Conservation (phyloP, 495 filamentous ascomycete species). For the Chaetomidium leptoderma region DNA sequence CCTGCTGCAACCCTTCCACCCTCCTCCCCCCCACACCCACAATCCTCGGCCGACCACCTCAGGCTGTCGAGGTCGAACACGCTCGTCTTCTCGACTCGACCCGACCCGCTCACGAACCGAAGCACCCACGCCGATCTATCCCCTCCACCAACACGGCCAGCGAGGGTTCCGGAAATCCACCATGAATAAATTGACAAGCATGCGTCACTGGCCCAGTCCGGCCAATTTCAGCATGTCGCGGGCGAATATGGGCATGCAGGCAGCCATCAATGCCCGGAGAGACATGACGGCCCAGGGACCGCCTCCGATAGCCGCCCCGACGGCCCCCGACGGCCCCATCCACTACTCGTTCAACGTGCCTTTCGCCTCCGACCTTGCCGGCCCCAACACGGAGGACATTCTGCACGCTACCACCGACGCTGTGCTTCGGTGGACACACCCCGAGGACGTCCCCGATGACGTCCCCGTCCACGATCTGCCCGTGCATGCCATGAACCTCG, state of each 20-base stretch:
- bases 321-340: slow-evolving; percentile 61
- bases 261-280: slow-evolving; percentile 58
- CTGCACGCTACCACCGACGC: slow-evolving; percentile 81
- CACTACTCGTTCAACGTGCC: slow-evolving; percentile 87
- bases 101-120: neutral
- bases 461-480: slow-evolving; percentile 80
- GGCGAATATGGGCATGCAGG: slow-evolving; percentile 66
- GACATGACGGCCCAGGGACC: slow-evolving; percentile 59
- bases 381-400: slow-evolving; percentile 87
- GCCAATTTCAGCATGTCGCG: slow-evolving; percentile 67
- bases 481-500: slow-evolving; percentile 79
- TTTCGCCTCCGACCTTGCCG: slow-evolving; percentile 83
- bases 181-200: slow-evolving; percentile 94
- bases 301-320: slow-evolving; percentile 59
- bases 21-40: slow-evolving; percentile 2
- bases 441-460: slow-evolving; percentile 77
- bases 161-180: slow-evolving; percentile 25
- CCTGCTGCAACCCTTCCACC: neutral
- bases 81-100: neutral
- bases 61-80: neutral
- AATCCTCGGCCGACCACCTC: neutral
- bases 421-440: slow-evolving; percentile 83
- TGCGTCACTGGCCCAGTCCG: slow-evolving; percentile 88
- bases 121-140: neutral
- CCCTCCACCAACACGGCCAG: neutral